Base-by-base conservation (phyloP, 2,329 filamentous ascomycete genomes). In the Corinectria fuckeliana region DNA sequence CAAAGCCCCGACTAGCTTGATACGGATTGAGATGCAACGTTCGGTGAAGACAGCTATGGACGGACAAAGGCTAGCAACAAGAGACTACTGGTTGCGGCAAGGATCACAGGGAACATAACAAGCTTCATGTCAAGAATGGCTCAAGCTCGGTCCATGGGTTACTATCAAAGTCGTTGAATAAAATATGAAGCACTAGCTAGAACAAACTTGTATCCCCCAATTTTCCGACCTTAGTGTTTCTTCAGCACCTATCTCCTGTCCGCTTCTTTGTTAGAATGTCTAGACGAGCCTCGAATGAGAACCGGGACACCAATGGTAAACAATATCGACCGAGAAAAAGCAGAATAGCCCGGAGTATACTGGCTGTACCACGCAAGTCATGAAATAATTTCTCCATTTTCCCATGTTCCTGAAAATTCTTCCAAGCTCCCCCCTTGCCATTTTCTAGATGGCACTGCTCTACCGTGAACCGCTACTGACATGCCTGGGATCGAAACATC, bases 321-420 rank as follows among this genome's bases (percentile, higher is more conserved):
- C 1, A 26, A 26, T 1, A 28, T 23, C 4, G 47, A 36, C 45
- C 16, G 44, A 0, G 53, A 60, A 13, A 25, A 28, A 45, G 9
- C 3, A 45, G n/a, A 25, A 28, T 18, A 49, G 56, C 1, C 30
- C 52, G 7, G 65, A 61, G n/a, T 67, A 71, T 41, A 62, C 64
- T 3, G 65, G 56, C 11, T 60, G 64, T 18, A 30, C 58, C 5
- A 71, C 69, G 14, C 70, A 74, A 18, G 50, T 39, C 2, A 44
- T 78, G 26, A 76, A 26, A 72, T 69, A 14, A 49, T 76, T n/a
- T 76, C 76, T 78, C 11, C 76, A 72, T 26, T 57, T 78, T 8
- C 72, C 74, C 18, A 75, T 78, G 10, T 77, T 78, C 54, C 67
- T 78, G 32, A 76, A 78, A 70, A 75, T 77, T 1, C 69, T 78